A percentile compares a stretch with the other conserved stretches of the same genome.
Evolutionary conservation across 768 basidiomycete genomes (phyloP).

Genomic region (Chalciporus sphaerocephalus): DNA sequence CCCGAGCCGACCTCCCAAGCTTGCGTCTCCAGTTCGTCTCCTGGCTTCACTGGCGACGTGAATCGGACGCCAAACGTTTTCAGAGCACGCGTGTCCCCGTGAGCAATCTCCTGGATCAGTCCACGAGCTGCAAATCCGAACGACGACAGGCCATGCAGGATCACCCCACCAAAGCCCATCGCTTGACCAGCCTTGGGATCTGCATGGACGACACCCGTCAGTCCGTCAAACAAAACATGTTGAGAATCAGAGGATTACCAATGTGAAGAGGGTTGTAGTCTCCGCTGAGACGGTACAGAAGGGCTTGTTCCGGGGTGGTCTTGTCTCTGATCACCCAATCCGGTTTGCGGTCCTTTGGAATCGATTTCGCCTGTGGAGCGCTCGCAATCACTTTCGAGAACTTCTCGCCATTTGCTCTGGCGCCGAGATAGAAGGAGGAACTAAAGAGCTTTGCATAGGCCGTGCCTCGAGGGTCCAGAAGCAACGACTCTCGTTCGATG

Average conservation of each 20-base stretch:
- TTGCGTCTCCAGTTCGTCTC: slow-evolving; percentile 72
- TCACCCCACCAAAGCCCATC: slow-evolving; percentile 78
- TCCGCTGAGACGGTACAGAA: slow-evolving; percentile 69
- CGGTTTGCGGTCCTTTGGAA: slow-evolving; percentile 57
- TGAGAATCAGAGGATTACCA: slow-evolving; percentile 36
- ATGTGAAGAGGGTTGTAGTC: slow-evolving; percentile 80
- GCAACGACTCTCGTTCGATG: slow-evolving; percentile 55
- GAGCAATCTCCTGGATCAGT: slow-evolving; percentile 59
- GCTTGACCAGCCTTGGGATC: slow-evolving; percentile 71
- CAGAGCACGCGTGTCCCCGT: slow-evolving; percentile 56
- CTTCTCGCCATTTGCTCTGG: slow-evolving; percentile 57
- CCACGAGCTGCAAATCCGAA: slow-evolving; percentile 82
- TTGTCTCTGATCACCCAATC: slow-evolving; percentile 60
- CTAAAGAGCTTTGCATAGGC: slow-evolving; percentile 60
- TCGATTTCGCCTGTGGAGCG: slow-evolving; percentile 55
- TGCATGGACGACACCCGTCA: slow-evolving; percentile 20
- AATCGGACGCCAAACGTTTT: slow-evolving; percentile 71
- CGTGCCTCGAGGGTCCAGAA: slow-evolving; percentile 59
- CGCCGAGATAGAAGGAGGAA: slow-evolving; percentile 67
- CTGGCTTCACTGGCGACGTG: slow-evolving; percentile 79
- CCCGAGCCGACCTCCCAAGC: slow-evolving; percentile 75
- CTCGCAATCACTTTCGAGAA: slow-evolving; percentile 60
- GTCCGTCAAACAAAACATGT: background rate
- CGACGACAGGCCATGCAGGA: slow-evolving; percentile 79
- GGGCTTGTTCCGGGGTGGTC: slow-evolving; percentile 62